Evolutionary conservation across 305 asterid genomes (phyloP).

Genomic region (Ruellia speciosa): DNA sequence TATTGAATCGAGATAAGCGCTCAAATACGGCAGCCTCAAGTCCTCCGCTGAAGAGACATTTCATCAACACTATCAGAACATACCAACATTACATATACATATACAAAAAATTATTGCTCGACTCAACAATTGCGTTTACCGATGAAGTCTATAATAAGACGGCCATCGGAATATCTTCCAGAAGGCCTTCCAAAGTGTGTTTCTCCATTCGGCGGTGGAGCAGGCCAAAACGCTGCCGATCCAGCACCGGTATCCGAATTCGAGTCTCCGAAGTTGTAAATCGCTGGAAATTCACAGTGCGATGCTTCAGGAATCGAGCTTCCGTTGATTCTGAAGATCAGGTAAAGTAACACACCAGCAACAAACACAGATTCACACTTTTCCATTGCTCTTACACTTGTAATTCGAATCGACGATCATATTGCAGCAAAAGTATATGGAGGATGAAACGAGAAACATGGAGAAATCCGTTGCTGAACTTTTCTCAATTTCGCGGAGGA

Average conservation of each 20-base stretch:
- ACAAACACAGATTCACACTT: background rate
- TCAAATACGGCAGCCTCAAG: constrained; percentile 51
- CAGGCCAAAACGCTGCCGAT: constrained; percentile 48
- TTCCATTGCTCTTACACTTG: background rate
- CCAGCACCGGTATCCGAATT: constrained; percentile 74
- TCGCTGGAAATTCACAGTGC: constrained; percentile 40
- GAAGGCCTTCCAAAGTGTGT: constrained; percentile 51
- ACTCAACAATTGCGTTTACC: constrained; percentile 27
- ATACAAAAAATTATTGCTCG: too few relatives aligned
- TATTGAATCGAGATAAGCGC: constrained; percentile 66
- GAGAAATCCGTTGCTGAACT: background rate
- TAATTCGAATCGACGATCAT: background rate
- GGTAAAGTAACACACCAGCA: background rate
- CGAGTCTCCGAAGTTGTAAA: constrained; percentile 62
- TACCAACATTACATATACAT: background rate
- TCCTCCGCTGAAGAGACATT: constrained; percentile 33
- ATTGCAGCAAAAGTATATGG: background rate
- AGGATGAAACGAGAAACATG: background rate
- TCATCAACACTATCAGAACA: background rate
- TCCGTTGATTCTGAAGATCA: background rate
- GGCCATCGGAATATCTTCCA: constrained; percentile 72
- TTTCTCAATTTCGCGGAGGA: background rate
- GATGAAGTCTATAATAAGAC: constrained; percentile 63
- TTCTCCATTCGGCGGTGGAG: constrained; percentile 41
- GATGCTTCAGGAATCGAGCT: background rate